Evolutionary conservation across 129 eudicot species (phyloP).

Genomic region (Apium graveolens): DNA sequence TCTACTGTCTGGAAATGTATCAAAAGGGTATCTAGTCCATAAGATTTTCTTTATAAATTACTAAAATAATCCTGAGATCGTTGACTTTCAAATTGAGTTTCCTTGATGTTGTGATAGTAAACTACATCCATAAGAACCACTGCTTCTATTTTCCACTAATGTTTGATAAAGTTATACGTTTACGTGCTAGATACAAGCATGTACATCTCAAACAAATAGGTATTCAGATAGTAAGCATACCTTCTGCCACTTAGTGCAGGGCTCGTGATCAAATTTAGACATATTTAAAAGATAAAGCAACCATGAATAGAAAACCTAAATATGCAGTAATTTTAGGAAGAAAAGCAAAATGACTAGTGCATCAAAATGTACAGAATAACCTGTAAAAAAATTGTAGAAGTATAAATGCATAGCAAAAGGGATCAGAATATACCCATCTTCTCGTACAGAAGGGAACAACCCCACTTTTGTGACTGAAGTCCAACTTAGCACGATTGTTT

Average conservation of each 20-base stretch:
- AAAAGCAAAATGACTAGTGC: too few species aligned
- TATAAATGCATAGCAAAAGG: too few species aligned
- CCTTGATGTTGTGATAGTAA: not conserved
- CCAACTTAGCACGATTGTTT: too few species aligned
- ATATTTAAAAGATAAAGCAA: too few species aligned
- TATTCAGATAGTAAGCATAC: conserved; percentile 18
- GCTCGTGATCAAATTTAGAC: conserved; percentile 81
- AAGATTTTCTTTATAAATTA: not conserved
- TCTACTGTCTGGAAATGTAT: not conserved
- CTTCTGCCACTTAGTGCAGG: conserved; percentile 78
- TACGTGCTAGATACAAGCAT: not conserved
- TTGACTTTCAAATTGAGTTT: not conserved
- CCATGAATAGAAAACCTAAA: too few species aligned
- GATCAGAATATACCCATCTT: too few species aligned
- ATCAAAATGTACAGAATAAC: too few species aligned
- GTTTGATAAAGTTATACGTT: not conserved
- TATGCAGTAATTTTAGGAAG: too few species aligned
- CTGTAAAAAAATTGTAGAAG: too few species aligned
- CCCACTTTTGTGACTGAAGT: too few species aligned
- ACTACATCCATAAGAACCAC: not conserved
- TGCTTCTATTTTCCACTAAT: conserved; percentile 1
- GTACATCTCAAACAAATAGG: not conserved
- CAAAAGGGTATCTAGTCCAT: not conserved
- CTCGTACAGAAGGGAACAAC: too few species aligned
- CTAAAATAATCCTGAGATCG: not conserved